phyloP scores from a whole-genome alignment of 2,329 filamentous ascomycete genomes.

The Aspergillaceae sp. region DNA sequence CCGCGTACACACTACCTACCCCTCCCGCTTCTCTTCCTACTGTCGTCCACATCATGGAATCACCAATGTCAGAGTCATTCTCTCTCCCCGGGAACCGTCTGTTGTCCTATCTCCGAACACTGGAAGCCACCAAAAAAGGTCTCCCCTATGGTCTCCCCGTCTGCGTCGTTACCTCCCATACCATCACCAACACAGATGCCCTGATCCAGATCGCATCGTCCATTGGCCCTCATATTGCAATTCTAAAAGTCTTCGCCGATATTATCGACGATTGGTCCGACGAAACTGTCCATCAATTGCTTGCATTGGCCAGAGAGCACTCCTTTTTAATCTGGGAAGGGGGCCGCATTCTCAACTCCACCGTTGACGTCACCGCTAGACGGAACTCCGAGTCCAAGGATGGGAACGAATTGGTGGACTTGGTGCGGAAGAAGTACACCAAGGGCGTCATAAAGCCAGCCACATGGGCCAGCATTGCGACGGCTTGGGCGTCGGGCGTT shows the following conservation, averaged over 20 bases:
- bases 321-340: constrained; percentile 36
- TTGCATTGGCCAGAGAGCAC: constrained; percentile 26
- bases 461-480: constrained; percentile 31
- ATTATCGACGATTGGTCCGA: constrained; percentile 54
- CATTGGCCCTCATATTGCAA: constrained; percentile 52
- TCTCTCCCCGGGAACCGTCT: constrained; percentile 27
- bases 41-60: constrained; percentile 9
- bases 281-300: constrained; percentile 40
- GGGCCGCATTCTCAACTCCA: constrained; percentile 30
- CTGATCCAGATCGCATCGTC: constrained; percentile 50
- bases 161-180: constrained; percentile 46
- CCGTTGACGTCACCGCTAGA: constrained; percentile 24
- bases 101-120: constrained; percentile 27
- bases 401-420: constrained; percentile 23
- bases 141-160: constrained; percentile 32
- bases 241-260: constrained; percentile 55
- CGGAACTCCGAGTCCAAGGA: constrained; percentile 20
- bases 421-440: constrained; percentile 32
- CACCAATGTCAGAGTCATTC: constrained; percentile 6
- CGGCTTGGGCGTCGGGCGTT: constrained; percentile 31
- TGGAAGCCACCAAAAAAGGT: constrained; percentile 25
- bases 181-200: constrained; percentile 48
- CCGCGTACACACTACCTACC: neutral
- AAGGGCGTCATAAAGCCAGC: constrained; percentile 30
- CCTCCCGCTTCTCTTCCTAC: neutral